Evolutionary conservation across 1,284 basidiomycete genomes (phyloP).

Genomic region (Trichosporon ovoides): DNA sequence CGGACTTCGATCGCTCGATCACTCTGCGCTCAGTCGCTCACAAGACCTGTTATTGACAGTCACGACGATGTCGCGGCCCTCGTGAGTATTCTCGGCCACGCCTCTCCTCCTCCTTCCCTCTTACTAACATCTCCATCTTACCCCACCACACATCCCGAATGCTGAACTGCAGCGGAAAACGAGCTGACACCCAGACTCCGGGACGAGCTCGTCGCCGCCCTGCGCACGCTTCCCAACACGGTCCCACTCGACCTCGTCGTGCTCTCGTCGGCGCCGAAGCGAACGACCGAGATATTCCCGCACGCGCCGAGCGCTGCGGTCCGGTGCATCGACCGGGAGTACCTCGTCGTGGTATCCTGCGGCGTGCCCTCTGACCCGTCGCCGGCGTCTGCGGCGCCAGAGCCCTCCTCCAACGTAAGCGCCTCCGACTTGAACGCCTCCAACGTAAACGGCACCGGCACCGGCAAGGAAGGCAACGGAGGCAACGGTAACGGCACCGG

Average conservation of each 20-base stretch:
- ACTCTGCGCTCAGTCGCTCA: not conserved
- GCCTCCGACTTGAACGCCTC: no score
- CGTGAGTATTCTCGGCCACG: not conserved
- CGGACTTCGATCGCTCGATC: no score
- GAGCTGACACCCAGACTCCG: conserved; percentile 52
- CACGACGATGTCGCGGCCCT: not conserved
- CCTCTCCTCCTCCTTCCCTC: no score
- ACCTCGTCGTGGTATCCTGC: conserved; percentile 63
- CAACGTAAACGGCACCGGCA: no score
- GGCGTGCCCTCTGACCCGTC: conserved; percentile 44
- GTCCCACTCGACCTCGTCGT: conserved; percentile 68
- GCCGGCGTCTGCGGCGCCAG: no score
- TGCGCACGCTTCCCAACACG: conserved; percentile 50
- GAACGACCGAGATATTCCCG: conserved; percentile 62
- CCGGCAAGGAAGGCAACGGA: not conserved
- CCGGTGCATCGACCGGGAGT: conserved; percentile 52
- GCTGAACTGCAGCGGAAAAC: not conserved
- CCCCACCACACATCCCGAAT: no score
- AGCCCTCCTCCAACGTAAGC: no score
- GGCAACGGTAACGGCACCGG: no score
- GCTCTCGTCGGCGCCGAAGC: conserved; percentile 64
- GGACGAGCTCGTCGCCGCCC: conserved; percentile 59
- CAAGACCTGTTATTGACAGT: no score
- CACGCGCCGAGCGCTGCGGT: conserved; percentile 57
- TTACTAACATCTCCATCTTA: no score